Evolutionary conservation across 2,329 filamentous ascomycete genomes (phyloP), one percentile per base, ranked within the genome.

Genomic region (Gyromitra esculenta): DNA sequence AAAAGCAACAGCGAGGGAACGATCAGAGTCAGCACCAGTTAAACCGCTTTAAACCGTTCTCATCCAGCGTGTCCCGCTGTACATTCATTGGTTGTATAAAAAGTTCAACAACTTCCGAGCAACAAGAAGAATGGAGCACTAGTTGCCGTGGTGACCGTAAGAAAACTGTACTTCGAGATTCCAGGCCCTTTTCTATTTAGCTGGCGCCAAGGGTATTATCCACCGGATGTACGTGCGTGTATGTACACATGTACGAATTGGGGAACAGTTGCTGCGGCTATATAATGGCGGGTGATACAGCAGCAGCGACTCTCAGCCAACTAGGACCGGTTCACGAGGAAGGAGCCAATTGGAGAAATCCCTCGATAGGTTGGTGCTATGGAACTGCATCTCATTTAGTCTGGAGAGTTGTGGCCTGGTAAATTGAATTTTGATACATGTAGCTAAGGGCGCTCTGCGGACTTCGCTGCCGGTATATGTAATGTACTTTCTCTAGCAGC

Each of bases 301-400:
- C 52, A 74, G 56, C 56, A 68, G 21, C 25, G 48, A 56, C 43
- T 43, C 48, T 31, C 68, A 35, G 63, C 21, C 68, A 56, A 67
- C 15, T 41, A 66, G 35, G 56, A n/a, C 71, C 62, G 37, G 45
- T 13, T 70, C 31, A 41, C 54, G 50, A 56, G 37, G 18, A 39
- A 50, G 57, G 35, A 45, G 21, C 68, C 59, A 71, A 73, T 73
- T 31, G 57, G 50, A 74, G 57, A 74, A 75, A 75, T 70, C 64
- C 65, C 72, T 75, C 57, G 57, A 54, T 71, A 13, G 67, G 35
- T 21, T 43, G 50, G 18, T 39, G 21, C 18, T 37, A 48, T 25
- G 18, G 67, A 9, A 21, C n/a, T 67, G 11, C 31, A 69, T 31
- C 18, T 35, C 7, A 35, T 45, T 45, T 25, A 64, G 60, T 15